These are phyloP conservation scores for Pseudogymnoascus destructans DNA, from an alignment of 2,329 filamentous ascomycete species.

Conservation along the genomic window DNA sequence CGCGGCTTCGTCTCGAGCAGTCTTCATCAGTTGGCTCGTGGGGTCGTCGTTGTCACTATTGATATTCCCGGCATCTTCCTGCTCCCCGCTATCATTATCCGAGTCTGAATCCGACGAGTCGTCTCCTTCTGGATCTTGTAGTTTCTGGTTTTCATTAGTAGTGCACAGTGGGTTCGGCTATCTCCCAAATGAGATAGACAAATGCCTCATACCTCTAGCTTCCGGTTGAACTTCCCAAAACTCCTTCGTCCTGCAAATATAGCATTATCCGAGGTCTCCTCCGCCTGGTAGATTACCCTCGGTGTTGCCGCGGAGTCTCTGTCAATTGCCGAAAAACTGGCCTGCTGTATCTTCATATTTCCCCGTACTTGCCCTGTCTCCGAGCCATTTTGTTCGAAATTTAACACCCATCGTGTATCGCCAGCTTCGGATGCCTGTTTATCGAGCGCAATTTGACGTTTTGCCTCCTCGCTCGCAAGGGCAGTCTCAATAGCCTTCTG, in stretches of 20 bases:
- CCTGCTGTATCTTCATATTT: conserved; percentile 44
- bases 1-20: conserved; percentile 32
- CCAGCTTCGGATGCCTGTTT: conserved; percentile 48
- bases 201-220: conserved; percentile 24
- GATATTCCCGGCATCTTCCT: conserved; percentile 23
- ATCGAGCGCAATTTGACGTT: conserved; percentile 47
- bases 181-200: background rate
- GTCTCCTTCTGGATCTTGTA: conserved; percentile 26
- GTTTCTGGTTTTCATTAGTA: conserved; percentile 25
- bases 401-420: conserved; percentile 66
- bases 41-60: conserved; percentile 29
- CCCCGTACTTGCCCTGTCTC: conserved; percentile 28
- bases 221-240: conserved; percentile 36
- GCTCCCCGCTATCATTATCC: conserved; percentile 21
- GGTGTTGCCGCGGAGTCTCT: conserved; percentile 15
- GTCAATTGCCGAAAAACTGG: conserved; percentile 42
- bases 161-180: conserved; percentile 15
- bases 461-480: conserved; percentile 52
- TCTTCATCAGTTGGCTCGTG: conserved; percentile 32
- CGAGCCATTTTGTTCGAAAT: conserved; percentile 33
- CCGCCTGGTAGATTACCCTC: conserved; percentile 16
- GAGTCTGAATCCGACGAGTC: conserved; percentile 29
- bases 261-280: conserved; percentile 24
- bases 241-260: conserved; percentile 32
- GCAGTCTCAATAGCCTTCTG: conserved; percentile 49